A percentile compares a stretch with the other conserved stretches of the same genome.
These are phyloP conservation scores for Gossypium mustelinum DNA, from an alignment of 345 rosid species.

Conservation along the genomic window DNA sequence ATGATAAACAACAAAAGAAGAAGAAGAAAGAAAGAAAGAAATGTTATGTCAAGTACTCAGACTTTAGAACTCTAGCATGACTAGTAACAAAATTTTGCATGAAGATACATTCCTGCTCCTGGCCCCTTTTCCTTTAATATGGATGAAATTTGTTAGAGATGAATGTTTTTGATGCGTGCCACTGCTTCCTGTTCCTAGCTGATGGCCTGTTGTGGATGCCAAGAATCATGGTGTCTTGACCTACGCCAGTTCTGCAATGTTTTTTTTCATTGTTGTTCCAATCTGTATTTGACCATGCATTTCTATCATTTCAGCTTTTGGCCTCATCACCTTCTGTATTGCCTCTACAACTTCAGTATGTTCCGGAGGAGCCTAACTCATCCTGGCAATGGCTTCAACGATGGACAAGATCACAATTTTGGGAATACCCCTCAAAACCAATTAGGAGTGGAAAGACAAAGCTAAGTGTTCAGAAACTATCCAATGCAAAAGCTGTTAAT, in stretches of 20 bases:
- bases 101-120: not conserved
- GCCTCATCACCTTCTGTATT: slow-evolving; percentile 32
- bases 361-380: slow-evolving; percentile 55
- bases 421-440: slow-evolving; percentile 42
- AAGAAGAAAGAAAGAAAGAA: not conserved
- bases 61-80: not conserved
- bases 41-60: not conserved
- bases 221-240: not conserved
- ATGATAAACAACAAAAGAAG: not conserved
- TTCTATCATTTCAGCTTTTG: slow-evolving; percentile 52
- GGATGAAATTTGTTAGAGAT: not conserved
- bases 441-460: slow-evolving; percentile 42
- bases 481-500: slow-evolving; percentile 35
- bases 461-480: slow-evolving; percentile 40
- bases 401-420: slow-evolving; percentile 59
- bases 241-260: not conserved
- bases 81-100: not conserved
- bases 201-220: not conserved
- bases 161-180: not conserved
- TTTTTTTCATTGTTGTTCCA: not conserved
- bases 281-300: slow-evolving; percentile 14
- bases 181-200: not conserved
- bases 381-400: slow-evolving; percentile 65
- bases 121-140: not conserved
- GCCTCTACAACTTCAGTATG: slow-evolving; percentile 49